These are phyloP conservation scores for Thelonectria rubi DNA, from an alignment of 2,329 filamentous ascomycete genomes.

Conservation along the genomic window DNA sequence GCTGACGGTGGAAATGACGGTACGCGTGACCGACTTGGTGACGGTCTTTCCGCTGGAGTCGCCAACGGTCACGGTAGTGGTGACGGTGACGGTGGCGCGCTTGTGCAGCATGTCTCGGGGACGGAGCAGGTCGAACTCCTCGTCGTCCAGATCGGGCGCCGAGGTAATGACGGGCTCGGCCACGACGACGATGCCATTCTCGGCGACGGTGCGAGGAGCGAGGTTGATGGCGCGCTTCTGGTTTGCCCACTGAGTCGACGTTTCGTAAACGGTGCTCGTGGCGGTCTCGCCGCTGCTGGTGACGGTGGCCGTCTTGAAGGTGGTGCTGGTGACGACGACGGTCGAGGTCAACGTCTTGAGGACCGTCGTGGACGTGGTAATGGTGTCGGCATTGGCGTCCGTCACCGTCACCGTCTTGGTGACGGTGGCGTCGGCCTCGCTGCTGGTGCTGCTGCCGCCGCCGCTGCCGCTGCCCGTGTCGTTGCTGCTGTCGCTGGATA, in stretches of 20 bases:
- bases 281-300: constrained; percentile 49
- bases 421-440: constrained; percentile 42
- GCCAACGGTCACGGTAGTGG: constrained; percentile 46
- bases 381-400: constrained; percentile 38
- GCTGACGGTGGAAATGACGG: constrained; percentile 46
- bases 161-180: constrained; percentile 33
- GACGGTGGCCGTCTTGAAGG: constrained; percentile 49
- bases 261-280: constrained; percentile 48
- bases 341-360: constrained; percentile 45
- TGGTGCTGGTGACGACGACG: constrained; percentile 47
- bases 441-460: constrained; percentile 4
- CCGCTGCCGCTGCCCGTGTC: constrained; percentile 7
- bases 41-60: constrained; percentile 38
- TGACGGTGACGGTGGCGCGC: constrained; percentile 47
- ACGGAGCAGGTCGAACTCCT: constrained; percentile 31
- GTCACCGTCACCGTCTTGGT: constrained; percentile 46
- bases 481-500: constrained; percentile 9
- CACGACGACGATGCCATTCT: constrained; percentile 14
- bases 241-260: constrained; percentile 47
- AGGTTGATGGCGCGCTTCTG: constrained; percentile 46
- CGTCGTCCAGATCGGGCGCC: constrained; percentile 28
- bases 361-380: constrained; percentile 44
- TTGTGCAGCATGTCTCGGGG: constrained; percentile 42
- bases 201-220: constrained; percentile 40
- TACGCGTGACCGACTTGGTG: constrained; percentile 44